Evolutionary conservation across 179 eudicot genomes (phyloP).

Genomic region (Spergularia azorica): DNA sequence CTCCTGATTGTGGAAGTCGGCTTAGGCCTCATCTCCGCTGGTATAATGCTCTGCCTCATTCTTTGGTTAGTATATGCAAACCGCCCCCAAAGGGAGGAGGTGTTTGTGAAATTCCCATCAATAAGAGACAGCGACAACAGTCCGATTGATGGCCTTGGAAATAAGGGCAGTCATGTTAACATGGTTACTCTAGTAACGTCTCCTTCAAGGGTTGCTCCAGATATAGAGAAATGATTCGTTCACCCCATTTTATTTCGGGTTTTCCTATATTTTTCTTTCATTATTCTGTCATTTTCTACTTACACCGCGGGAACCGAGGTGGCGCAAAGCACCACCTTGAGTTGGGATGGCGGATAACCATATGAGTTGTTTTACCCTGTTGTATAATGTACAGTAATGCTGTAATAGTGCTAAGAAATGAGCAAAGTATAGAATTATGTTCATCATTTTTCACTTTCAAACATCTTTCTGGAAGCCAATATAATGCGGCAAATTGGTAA

Average conservation of each 20-base stretch:
- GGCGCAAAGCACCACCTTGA: constrained; percentile 59
- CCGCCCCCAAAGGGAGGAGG: constrained; percentile 94
- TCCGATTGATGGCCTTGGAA: constrained; percentile 3
- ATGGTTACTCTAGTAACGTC: constrained; percentile 31
- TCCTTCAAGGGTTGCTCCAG: constrained; percentile 39
- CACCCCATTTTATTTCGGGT: not conserved
- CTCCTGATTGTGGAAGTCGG: constrained; percentile 64
- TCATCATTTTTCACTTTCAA: too few relatives aligned
- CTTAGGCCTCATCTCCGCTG: constrained; percentile 74
- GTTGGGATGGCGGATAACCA: constrained; percentile 25
- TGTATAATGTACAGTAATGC: constrained; percentile 11
- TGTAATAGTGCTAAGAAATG: constrained; percentile 4
- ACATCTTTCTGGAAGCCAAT: too few relatives aligned
- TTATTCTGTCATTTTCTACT: not conserved
- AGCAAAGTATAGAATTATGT: not conserved
- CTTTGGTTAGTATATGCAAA: constrained; percentile 83
- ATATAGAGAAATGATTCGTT: constrained; percentile 19
- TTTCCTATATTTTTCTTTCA: not conserved
- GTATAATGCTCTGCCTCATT: constrained; percentile 82
- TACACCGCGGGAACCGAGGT: constrained; percentile 32
- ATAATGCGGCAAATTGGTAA: too few relatives aligned
- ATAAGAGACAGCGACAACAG: constrained; percentile 27
- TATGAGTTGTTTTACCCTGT: not conserved
- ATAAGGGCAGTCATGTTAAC: constrained; percentile 27
- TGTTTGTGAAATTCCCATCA: constrained; percentile 53